phyloP scores from a whole-genome alignment of 768 basidiomycete genomes.

The Boletus sp. region DNA sequence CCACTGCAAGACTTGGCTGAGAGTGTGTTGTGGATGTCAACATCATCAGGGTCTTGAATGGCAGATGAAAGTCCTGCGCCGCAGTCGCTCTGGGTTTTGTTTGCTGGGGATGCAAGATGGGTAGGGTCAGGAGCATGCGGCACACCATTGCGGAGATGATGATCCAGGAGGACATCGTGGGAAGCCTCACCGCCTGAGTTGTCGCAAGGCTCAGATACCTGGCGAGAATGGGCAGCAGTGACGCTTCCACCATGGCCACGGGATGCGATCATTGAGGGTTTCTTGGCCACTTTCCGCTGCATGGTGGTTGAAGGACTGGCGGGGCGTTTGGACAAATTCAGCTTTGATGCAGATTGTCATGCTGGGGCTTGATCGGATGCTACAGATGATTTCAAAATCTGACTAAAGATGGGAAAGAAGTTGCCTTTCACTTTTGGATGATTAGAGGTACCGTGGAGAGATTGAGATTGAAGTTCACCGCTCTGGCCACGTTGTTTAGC shows the following conservation, averaged over 20 bases:
- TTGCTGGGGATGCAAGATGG: background rate
- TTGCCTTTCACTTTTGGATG: background rate
- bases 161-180: background rate
- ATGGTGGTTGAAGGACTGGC: background rate
- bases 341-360: too few relatives aligned
- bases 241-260: background rate
- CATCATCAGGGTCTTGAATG: background rate
- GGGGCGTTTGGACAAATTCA: background rate
- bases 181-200: background rate
- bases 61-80: background rate
- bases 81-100: background rate
- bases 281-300: background rate
- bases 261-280: background rate
- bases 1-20: background rate
- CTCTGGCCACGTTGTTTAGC: background rate
- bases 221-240: background rate
- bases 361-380: background rate
- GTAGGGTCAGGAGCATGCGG: background rate
- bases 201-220: background rate
- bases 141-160: background rate
- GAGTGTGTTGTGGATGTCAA: background rate
- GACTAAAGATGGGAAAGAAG: background rate
- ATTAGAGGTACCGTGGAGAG: background rate
- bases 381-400: background rate
- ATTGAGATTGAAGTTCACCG: background rate